These are phyloP conservation scores for Rhizopogon sp. DNA, from an alignment of 768 basidiomycete species.

Conservation along the genomic window DNA sequence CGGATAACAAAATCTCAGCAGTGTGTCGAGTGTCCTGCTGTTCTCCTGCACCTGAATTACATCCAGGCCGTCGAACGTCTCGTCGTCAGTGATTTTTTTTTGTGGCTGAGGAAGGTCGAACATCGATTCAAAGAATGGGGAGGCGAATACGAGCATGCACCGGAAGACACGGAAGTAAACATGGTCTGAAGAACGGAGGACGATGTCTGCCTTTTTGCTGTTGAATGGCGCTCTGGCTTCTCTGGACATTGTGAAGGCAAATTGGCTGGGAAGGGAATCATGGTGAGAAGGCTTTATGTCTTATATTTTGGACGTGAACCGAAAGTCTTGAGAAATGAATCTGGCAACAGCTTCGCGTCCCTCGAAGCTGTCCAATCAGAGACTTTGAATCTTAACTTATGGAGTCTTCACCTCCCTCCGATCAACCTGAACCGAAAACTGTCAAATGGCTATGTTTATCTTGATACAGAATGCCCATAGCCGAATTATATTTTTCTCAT, in stretches of 20 bases:
- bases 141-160: conserved; percentile 21
- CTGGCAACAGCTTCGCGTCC: background rate
- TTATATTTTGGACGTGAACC: background rate
- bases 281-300: background rate
- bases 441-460: too few relatives aligned
- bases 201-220: conserved; percentile 41
- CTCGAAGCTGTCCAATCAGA: too few relatives aligned
- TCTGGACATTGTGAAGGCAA: conserved; percentile 10
- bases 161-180: conserved; percentile 20
- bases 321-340: background rate
- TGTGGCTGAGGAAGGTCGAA: conserved; percentile 24
- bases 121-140: conserved; percentile 27
- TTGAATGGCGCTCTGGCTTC: conserved; percentile 38
- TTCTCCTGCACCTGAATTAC: conserved; percentile 27
- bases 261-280: background rate
- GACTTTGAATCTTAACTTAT: too few relatives aligned
- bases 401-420: too few relatives aligned
- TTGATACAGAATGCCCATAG: too few relatives aligned
- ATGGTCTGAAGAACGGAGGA: conserved; percentile 46
- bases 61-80: conserved; percentile 13
- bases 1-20: conserved; percentile 34
- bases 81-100: conserved; percentile 4
- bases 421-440: too few relatives aligned
- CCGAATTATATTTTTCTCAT: too few relatives aligned
- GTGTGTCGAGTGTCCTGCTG: conserved; percentile 20